phyloP scores from a whole-genome alignment of 257 asterid genomes.

The Pogostemon cablin region DNA sequence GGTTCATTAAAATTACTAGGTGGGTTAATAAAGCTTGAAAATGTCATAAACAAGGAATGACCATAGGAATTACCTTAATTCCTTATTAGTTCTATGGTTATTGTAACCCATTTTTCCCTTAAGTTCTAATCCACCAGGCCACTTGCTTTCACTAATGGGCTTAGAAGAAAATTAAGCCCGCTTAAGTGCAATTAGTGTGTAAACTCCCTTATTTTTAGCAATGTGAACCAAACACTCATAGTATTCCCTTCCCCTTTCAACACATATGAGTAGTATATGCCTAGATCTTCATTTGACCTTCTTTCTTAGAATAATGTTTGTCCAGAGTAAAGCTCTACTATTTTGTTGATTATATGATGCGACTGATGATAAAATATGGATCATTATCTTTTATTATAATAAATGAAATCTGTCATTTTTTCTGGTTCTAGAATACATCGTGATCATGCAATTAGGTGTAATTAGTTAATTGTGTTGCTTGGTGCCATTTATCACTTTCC shows the following conservation, averaged over 20 bases:
- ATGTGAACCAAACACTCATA: too few relatives aligned
- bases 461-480: not conserved
- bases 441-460: slow-evolving; percentile 5
- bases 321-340: not conserved
- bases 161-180: too few relatives aligned
- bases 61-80: too few relatives aligned
- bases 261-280: not conserved
- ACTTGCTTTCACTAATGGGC: too few relatives aligned
- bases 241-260: not conserved
- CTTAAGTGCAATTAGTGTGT: too few relatives aligned
- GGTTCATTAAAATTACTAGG: too few relatives aligned
- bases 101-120: too few relatives aligned
- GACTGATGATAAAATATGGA: slow-evolving; percentile 15
- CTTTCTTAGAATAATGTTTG: slow-evolving; percentile 13
- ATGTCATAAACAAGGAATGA: too few relatives aligned
- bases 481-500: not conserved
- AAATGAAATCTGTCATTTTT: not conserved
- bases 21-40: too few relatives aligned
- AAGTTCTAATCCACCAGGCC: too few relatives aligned
- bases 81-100: too few relatives aligned
- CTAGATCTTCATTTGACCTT: slow-evolving; percentile 24
- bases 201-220: too few relatives aligned
- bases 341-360: not conserved
- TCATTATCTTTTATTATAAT: not conserved
- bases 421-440: slow-evolving; percentile 10